Base-by-base conservation (phyloP, 768 basidiomycete species). In the Podaxis rugospora region DNA sequence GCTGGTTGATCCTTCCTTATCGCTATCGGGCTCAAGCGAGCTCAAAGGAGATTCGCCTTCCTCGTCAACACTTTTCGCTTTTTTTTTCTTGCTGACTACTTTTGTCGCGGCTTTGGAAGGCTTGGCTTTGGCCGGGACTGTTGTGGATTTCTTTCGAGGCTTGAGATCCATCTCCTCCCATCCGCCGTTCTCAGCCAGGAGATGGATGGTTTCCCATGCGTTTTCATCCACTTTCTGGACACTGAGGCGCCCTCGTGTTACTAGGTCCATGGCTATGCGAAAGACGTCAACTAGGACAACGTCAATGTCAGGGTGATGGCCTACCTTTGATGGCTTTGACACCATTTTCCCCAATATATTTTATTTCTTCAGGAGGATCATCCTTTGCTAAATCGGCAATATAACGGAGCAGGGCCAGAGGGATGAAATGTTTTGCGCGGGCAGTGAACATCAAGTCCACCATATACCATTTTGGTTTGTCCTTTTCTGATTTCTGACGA, bases 391-490 rank as follows among this genome's bases (percentile, higher is more conserved):
- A 63, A 13, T 78, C 77, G 0, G 87, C 83, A 40, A 95, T 82
- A 53, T 79, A 75, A 25, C 87, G 85, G 46, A 98, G 78, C 0
- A 96, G 78, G 5, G 88, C 77, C 10, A 96, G 79, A 2, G 94
- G 88, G 10, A 96, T 82, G 56, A 93, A 93, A 74, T 95, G 78
- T 32, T 71, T 65, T 4, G 89, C 81, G 23, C 90, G 84, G 5
- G 82, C 76, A 14, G 72, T 66, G 71, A 95, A 95, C 35, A 80
- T 82, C 55, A 88, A 75, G 66, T 93, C 87, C 37, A 95, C 90
- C 95, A 98, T 98, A 76, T 81, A 95, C 95, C 95, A 98, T 69
- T 82, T 91, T 1, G 95, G 95, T 10, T 85, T 78, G 2, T 80
- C 78, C 67, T 85, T 67, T 59, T 92, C 80, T 1, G 93, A 83